Percentiles rank a stretch among this genome's conserved stretches.
These are phyloP conservation scores for Carnegiea gigantea DNA, from an alignment of 179 eudicot genomes.

Conservation along the genomic window DNA sequence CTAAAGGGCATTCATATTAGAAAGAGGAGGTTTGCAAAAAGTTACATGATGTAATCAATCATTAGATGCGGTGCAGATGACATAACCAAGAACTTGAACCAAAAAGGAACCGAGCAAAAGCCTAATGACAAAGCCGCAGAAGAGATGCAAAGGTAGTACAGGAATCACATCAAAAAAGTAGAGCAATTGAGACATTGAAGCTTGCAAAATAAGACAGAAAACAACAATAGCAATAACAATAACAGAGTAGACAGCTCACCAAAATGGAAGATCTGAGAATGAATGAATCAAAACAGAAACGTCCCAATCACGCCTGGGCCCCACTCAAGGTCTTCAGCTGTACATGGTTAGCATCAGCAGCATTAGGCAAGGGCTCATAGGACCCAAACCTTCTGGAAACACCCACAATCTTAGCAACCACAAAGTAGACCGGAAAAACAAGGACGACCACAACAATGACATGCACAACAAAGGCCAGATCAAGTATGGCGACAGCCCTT, in stretches of 20 bases:
- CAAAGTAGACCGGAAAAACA: constrained; percentile 50
- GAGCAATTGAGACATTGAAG: neutral
- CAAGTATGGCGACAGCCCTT: constrained; percentile 71
- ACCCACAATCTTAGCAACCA: constrained; percentile 50
- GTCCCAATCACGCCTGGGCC: constrained; percentile 59
- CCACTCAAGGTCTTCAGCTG: constrained; percentile 84
- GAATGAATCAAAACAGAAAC: neutral
- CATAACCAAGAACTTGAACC: neutral
- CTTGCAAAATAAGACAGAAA: neutral
- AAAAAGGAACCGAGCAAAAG: neutral
- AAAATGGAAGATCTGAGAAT: neutral
- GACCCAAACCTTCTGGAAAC: constrained; percentile 56
- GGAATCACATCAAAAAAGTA: neutral
- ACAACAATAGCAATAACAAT: neutral
- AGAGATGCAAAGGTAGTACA: neutral
- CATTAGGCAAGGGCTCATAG: constrained; percentile 72
- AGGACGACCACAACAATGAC: constrained; percentile 61
- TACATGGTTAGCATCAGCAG: constrained; percentile 51
- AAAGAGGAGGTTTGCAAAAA: too few relatives aligned
- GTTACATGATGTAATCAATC: neutral
- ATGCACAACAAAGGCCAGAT: constrained; percentile 65
- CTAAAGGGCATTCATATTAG: neutral
- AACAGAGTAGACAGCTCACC: neutral
- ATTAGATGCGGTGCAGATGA: neutral
- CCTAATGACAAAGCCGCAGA: neutral